Evolutionary conservation across 2,329 filamentous ascomycete species (phyloP).

Genomic region (Balansia obtecta): DNA sequence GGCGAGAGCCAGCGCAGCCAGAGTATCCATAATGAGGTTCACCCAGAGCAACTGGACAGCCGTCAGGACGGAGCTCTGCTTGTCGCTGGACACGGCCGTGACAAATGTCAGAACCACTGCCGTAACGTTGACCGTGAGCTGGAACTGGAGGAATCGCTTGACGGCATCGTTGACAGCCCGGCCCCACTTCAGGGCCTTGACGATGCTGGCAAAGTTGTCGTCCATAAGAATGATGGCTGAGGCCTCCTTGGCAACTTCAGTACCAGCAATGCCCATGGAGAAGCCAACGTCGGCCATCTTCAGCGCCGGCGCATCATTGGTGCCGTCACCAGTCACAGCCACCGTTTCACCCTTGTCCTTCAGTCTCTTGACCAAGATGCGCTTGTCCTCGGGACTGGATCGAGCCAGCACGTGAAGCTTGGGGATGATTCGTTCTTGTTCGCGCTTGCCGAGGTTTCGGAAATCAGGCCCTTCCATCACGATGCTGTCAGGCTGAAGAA

Average conservation of each 20-base stretch:
- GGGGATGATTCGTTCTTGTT: conserved; percentile 57
- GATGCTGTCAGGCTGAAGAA: conserved; percentile 53
- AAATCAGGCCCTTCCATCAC: conserved; percentile 73
- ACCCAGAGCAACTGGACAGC: conserved; percentile 93
- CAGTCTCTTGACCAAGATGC: conserved; percentile 56
- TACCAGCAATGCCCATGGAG: conserved; percentile 75
- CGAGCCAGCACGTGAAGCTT: conserved; percentile 59
- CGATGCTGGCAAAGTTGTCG: conserved; percentile 78
- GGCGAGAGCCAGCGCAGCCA: conserved; percentile 77
- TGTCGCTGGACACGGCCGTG: conserved; percentile 59
- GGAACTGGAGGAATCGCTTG: conserved; percentile 65
- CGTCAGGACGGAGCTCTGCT: conserved; percentile 65
- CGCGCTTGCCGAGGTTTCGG: conserved; percentile 52
- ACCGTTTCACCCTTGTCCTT: conserved; percentile 67
- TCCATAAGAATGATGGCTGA: conserved; percentile 81
- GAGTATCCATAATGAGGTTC: conserved; percentile 94
- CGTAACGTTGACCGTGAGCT: conserved; percentile 83
- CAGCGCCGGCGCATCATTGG: conserved; percentile 71
- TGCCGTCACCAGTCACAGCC: conserved; percentile 72
- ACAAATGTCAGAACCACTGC: conserved; percentile 81
- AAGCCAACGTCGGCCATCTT: conserved; percentile 76
- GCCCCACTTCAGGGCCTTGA: conserved; percentile 74
- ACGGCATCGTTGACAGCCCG: conserved; percentile 66
- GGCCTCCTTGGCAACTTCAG: conserved; percentile 74
- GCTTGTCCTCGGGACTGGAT: conserved; percentile 68